Evolutionary conservation across 768 basidiomycete genomes (phyloP).

Genomic region (Lactarius sp.): DNA sequence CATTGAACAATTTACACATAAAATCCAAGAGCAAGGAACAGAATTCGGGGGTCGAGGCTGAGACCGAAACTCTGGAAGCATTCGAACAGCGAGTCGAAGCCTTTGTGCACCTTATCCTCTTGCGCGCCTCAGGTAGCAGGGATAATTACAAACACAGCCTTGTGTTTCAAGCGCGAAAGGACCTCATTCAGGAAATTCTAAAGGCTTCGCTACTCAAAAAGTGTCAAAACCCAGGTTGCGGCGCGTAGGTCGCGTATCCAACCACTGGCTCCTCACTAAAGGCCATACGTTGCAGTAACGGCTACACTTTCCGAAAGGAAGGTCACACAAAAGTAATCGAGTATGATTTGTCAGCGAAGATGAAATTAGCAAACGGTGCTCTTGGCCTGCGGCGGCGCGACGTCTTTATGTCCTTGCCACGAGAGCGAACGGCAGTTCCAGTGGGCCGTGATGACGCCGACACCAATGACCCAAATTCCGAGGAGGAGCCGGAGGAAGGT

Average conservation of each 20-base stretch:
- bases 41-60: slow-evolving; percentile 39
- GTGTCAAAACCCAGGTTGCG: slow-evolving; percentile 74
- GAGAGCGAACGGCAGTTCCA: slow-evolving; percentile 17
- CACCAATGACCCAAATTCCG: slow-evolving; percentile 43
- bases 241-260: slow-evolving; percentile 54
- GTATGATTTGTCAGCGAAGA: slow-evolving; percentile 78
- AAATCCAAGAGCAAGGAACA: slow-evolving; percentile 33
- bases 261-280: slow-evolving; percentile 1
- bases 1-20: slow-evolving; percentile 63
- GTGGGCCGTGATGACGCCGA: neutral
- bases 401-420: slow-evolving; percentile 53
- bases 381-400: slow-evolving; percentile 63
- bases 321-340: slow-evolving; percentile 92
- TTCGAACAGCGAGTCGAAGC: slow-evolving; percentile 59
- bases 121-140: slow-evolving; percentile 47
- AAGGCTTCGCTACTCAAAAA: slow-evolving; percentile 61
- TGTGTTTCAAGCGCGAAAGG: slow-evolving; percentile 84
- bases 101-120: slow-evolving; percentile 54
- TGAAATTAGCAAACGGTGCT: slow-evolving; percentile 56
- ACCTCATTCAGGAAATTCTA: slow-evolving; percentile 75
- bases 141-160: slow-evolving; percentile 86
- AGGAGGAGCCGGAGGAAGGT: slow-evolving; percentile 47
- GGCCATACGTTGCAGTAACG: slow-evolving; percentile 43
- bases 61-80: slow-evolving; percentile 45
- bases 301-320: slow-evolving; percentile 90